These are phyloP conservation scores for Glaciozyma antarctica DNA, from an alignment of 768 basidiomycete species.

Conservation along the genomic window DNA sequence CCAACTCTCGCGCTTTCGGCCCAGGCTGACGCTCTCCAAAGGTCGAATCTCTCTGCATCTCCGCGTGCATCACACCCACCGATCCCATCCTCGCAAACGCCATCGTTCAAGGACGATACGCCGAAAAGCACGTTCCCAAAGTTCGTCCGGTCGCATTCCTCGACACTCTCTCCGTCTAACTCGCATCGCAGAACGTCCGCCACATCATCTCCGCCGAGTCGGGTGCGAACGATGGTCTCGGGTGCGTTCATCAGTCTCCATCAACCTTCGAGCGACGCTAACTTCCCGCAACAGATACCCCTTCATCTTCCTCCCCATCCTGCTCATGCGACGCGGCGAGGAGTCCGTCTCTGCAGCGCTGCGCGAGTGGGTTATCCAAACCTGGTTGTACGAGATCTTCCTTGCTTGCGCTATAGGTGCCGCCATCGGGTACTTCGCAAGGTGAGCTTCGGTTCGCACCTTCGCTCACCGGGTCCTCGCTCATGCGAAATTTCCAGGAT, in stretches of 20 bases:
- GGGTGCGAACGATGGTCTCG: constrained; percentile 44
- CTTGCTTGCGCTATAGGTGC: constrained; percentile 39
- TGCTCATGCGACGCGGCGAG: constrained; percentile 37
- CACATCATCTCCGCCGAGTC: constrained; percentile 41
- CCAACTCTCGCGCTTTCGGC: not conserved
- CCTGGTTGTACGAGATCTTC: constrained; percentile 40
- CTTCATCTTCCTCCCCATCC: constrained; percentile 42
- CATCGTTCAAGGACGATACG: constrained; percentile 41
- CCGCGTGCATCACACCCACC: constrained; percentile 38
- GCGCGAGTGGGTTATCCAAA: constrained; percentile 38
- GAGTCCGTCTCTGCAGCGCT: constrained; percentile 37
- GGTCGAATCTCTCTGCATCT: constrained; percentile 41
- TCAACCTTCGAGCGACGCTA: not conserved
- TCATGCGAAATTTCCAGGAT: constrained; percentile 19
- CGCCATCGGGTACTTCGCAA: constrained; percentile 40
- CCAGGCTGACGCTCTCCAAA: not conserved
- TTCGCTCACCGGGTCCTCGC: no score
- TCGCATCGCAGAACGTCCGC: constrained; percentile 36
- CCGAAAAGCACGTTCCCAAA: constrained; percentile 41
- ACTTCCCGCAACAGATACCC: constrained; percentile 35
- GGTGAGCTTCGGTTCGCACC: no score
- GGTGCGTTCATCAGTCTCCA: constrained; percentile 12
- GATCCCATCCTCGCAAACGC: constrained; percentile 43
- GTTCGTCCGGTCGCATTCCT: no score
- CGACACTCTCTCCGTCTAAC: no score